Conservation (phyloP, 495 filamentous ascomycete species). For the Terfezia boudieri region DNA sequence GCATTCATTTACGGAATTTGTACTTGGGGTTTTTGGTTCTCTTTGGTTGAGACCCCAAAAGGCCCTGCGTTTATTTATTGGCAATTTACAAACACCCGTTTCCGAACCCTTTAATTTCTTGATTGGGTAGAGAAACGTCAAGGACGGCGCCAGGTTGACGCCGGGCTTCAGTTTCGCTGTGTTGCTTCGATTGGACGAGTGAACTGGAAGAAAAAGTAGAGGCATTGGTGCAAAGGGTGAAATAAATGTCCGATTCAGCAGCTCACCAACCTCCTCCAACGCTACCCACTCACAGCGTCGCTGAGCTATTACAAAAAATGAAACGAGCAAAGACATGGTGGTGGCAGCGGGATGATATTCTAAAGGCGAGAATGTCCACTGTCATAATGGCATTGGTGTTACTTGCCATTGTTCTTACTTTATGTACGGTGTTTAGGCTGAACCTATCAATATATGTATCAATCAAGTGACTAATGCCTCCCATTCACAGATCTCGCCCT, state of each 20-base stretch:
- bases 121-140: not conserved
- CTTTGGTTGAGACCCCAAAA: not conserved
- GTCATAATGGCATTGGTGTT: not conserved
- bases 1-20: not conserved
- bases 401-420: not conserved
- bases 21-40: not conserved
- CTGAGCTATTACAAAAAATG: not conserved
- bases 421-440: not conserved
- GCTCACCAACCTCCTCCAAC: not conserved
- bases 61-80: not conserved
- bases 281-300: not conserved
- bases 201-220: not conserved
- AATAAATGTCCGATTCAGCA: not conserved
- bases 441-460: not conserved
- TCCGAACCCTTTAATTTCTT: not conserved
- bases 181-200: not conserved
- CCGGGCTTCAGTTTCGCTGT: not conserved
- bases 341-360: not conserved
- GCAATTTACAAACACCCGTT: not conserved
- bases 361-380: not conserved
- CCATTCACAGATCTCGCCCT: not conserved
- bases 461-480: not conserved
- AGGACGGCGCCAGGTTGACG: not conserved
- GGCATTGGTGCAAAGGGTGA: too few species aligned
- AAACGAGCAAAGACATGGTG: not conserved